Evolutionary conservation across 768 basidiomycete species (phyloP).

Genomic region (Calocybe gangraenosa): DNA sequence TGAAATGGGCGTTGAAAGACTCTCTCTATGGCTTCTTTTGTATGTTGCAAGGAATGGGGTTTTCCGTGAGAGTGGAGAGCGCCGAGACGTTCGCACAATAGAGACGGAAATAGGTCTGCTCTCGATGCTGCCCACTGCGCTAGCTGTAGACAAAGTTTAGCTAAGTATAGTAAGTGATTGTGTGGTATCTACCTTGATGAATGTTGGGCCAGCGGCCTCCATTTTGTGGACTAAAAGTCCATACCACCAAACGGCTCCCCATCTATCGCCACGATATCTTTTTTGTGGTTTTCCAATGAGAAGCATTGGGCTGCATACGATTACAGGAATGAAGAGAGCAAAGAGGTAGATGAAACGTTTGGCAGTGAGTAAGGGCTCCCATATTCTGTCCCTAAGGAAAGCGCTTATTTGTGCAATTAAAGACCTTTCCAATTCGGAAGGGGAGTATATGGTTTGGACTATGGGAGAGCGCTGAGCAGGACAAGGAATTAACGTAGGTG

Average conservation of each 20-base stretch:
- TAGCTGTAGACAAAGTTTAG: conserved; percentile 46
- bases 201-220: conserved; percentile 94
- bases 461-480: conserved; percentile 15
- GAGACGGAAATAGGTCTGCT: conserved; percentile 85
- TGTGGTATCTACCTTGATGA: conserved; percentile 76
- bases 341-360: conserved; percentile 81
- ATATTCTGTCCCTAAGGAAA: conserved; percentile 55
- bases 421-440: conserved; percentile 55
- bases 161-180: neutral
- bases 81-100: conserved; percentile 81
- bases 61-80: conserved; percentile 85
- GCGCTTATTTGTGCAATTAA: conserved; percentile 38
- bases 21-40: conserved; percentile 72
- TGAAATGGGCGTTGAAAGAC: conserved; percentile 83
- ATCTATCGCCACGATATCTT: conserved; percentile 66
- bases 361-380: conserved; percentile 85
- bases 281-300: conserved; percentile 57
- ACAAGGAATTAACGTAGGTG: conserved; percentile 41
- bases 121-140: conserved; percentile 99
- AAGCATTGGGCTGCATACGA: conserved; percentile 81
- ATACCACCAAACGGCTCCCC: conserved; percentile 99
- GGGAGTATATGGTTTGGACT: conserved; percentile 53
- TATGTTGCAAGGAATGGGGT: conserved; percentile 77
- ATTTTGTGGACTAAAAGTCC: conserved; percentile 81
- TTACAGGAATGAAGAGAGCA: conserved; percentile 82